Evolutionary conservation across 2,329 filamentous ascomycete genomes (phyloP).

Genomic region (Albophoma yamanashiensis): DNA sequence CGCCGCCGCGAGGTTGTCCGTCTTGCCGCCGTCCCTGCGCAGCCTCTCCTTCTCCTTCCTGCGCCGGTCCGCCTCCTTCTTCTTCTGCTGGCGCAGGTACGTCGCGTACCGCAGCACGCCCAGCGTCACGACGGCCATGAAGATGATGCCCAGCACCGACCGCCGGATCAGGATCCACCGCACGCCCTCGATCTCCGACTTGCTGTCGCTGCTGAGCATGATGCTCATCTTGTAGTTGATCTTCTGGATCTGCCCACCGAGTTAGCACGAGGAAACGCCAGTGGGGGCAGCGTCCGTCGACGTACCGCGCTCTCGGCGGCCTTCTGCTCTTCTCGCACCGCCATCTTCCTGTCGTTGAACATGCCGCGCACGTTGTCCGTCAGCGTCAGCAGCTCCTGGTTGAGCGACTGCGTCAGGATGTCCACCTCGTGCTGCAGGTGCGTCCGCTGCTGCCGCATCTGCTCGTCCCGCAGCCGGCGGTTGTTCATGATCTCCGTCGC

Average conservation of each 20-base stretch:
- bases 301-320: slow-evolving; percentile 67
- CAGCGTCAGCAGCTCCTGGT: slow-evolving; percentile 69
- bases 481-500: slow-evolving; percentile 76
- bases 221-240: slow-evolving; percentile 96
- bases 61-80: slow-evolving; percentile 33
- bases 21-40: slow-evolving; percentile 31
- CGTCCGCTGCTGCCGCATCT: slow-evolving; percentile 71
- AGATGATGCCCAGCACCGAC: slow-evolving; percentile 52
- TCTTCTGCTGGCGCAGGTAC: slow-evolving; percentile 39
- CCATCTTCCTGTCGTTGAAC: slow-evolving; percentile 94
- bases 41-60: slow-evolving; percentile 31
- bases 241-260: slow-evolving; percentile 60
- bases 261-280: neutral
- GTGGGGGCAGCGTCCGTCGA: slow-evolving; percentile 5
- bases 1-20: slow-evolving; percentile 33
- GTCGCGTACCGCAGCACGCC: slow-evolving; percentile 49
- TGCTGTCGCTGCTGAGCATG: slow-evolving; percentile 76
- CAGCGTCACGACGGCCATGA: slow-evolving; percentile 53
- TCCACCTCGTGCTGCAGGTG: slow-evolving; percentile 93
- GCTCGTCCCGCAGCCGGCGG: slow-evolving; percentile 66
- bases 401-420: slow-evolving; percentile 73
- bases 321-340: slow-evolving; percentile 78
- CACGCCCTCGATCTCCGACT: slow-evolving; percentile 83
- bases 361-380: slow-evolving; percentile 91
- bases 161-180: slow-evolving; percentile 71